phyloP scores from a whole-genome alignment of 108 stramenopile species.

The Fragilaria crotonensis region DNA sequence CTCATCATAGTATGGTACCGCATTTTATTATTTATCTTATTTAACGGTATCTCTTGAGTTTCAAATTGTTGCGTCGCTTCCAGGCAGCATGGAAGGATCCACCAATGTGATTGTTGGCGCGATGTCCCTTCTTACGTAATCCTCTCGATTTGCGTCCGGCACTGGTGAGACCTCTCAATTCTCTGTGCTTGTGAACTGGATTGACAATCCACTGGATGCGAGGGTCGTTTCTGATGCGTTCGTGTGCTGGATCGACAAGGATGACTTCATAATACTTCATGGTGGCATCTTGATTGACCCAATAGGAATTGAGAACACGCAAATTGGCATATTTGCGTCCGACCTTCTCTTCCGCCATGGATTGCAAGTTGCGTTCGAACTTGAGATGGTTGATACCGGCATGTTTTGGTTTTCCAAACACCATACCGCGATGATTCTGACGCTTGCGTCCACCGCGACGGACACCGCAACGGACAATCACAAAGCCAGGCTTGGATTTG shows the following conservation, averaged over 20 bases:
- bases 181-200: conserved; percentile 99
- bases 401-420: conserved; percentile 99
- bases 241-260: conserved; percentile 94
- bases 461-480: conserved; percentile 97
- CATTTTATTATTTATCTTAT: no score
- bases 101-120: conserved; percentile 97
- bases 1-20: no score
- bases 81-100: conserved; percentile 92
- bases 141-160: conserved; percentile 97
- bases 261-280: conserved; percentile 99
- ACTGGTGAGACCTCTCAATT: conserved; percentile 97
- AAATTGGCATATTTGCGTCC: conserved; percentile 95
- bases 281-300: conserved; percentile 99
- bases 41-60: conserved; percentile 98
- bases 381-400: conserved; percentile 99
- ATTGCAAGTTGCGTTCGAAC: conserved; percentile 95
- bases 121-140: conserved; percentile 97
- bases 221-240: conserved; percentile 96
- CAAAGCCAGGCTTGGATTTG: conserved; percentile 99
- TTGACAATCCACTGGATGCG: conserved; percentile 99
- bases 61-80: conserved; percentile 92
- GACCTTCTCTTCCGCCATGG: conserved; percentile 98
- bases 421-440: conserved; percentile 99
- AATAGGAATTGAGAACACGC: conserved; percentile 99
- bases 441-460: conserved; percentile 99